Evolutionary conservation across 805 yeast species (phyloP), one percentile per base, ranked within the genome.

Genomic region (Yamadazyma olivae): DNA sequence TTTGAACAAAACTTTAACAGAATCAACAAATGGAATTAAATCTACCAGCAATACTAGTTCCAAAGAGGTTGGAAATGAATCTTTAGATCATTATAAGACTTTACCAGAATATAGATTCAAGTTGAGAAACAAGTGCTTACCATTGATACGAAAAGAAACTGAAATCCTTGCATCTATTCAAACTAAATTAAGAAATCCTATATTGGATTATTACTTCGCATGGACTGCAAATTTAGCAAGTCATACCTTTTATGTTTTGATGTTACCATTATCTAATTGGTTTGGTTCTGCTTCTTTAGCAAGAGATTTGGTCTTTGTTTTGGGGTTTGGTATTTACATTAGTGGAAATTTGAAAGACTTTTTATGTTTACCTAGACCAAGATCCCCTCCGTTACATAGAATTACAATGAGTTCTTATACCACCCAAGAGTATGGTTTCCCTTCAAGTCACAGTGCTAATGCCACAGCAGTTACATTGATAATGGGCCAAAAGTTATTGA

Each of bases 381-480:
- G 77, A 40, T 82, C 95, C 2, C 98, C 99, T 1, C 98, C 99
- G 0, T 59, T 91, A 27, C 86, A 82, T 53, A 71, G 99, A 50
- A 80, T 91, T 48, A 89, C 98, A 7, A 74, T 91, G 79, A 81
- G 90, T 40, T 82, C 83, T n/a, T 86, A 87, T 46, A 93, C 98
- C 0, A 76, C 95, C 3, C 78, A 83, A 50, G 99, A 91, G 57
- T 91, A 91, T 57, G 99, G 99, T 3, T 88, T 90, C 49, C 99
- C 98, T 1, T 79, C 89, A 27, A 82, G 95, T 3, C 99, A 91
- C 57, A 74, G 91, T n/a, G 95, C 97, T 22, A 93, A 91, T 59
- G 96, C 97, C 4, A 79, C 95, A 0, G 83, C 87, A 0, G 95
- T 86, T 3, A 75, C 86, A 0, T 49, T 87, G 18, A 61, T 82